Evolutionary conservation across 2,329 filamentous ascomycete species (phyloP).

Genomic region (Scedosporium dehoogii): DNA sequence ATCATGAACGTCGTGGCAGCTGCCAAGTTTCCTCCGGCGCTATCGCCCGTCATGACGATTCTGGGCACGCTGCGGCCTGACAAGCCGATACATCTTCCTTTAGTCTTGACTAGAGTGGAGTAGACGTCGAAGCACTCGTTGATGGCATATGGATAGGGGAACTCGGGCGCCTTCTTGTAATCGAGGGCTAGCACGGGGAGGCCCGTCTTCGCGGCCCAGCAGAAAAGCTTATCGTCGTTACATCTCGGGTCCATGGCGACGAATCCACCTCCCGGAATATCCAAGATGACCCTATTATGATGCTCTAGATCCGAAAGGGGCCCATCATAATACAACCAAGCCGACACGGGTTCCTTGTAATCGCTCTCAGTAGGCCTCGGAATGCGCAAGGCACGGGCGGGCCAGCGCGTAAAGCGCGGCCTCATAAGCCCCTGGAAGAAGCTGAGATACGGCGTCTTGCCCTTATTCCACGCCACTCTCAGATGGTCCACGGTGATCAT

Average conservation of each 20-base stretch:
- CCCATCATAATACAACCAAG: conserved; percentile 92
- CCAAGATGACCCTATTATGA: conserved; percentile 70
- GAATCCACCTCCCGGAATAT: conserved; percentile 89
- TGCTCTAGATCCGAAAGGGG: conserved; percentile 66
- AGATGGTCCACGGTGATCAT: conserved; percentile 85
- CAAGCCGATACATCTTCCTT: conserved; percentile 32
- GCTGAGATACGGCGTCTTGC: conserved; percentile 74
- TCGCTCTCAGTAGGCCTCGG: conserved; percentile 68
- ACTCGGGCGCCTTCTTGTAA: conserved; percentile 52
- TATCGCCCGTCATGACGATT: conserved; percentile 37
- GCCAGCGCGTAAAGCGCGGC: conserved; percentile 70
- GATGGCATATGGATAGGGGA: conserved; percentile 36
- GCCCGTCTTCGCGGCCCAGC: conserved; percentile 83
- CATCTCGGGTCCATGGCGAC: conserved; percentile 94
- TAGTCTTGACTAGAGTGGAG: conserved; percentile 24
- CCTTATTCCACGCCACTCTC: conserved; percentile 91
- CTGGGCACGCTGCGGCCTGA: conserved; percentile 26
- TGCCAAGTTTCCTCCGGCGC: conserved; percentile 37
- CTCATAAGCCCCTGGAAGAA: conserved; percentile 64
- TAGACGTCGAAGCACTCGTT: conserved; percentile 42
- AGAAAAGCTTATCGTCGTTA: conserved; percentile 86
- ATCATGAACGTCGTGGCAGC: conserved; percentile 80
- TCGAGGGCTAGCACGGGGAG: conserved; percentile 86
- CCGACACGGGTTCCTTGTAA: conserved; percentile 73
- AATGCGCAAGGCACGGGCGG: conserved; percentile 75